Evolutionary conservation across 2,329 filamentous ascomycete species (phyloP).

Genomic region (Fusarium heterosporum): DNA sequence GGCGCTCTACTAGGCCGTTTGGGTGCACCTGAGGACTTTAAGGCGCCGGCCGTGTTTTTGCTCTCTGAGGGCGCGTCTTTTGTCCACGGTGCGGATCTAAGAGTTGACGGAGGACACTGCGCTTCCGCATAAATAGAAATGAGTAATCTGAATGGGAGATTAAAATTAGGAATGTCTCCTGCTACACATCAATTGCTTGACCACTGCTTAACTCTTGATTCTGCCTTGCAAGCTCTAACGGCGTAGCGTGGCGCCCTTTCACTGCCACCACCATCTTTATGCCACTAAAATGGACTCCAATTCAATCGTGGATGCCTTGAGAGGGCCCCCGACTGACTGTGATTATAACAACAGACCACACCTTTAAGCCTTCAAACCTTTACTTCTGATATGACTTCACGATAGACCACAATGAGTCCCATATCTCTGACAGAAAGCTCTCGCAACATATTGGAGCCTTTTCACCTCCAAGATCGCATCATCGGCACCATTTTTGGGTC

Average conservation of each 20-base stretch:
- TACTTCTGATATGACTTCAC: background rate
- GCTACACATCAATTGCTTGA: background rate
- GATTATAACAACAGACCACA: background rate
- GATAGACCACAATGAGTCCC: slow-evolving; percentile 13
- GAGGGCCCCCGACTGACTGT: slow-evolving; percentile 26
- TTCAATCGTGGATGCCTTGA: slow-evolving; percentile 13
- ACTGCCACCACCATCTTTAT: slow-evolving; percentile 39
- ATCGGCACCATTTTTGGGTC: slow-evolving; percentile 62
- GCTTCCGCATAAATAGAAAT: slow-evolving; percentile 48
- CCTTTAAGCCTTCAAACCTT: background rate
- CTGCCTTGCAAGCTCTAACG: background rate
- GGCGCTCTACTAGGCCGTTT: slow-evolving; percentile 65
- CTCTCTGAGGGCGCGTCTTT: slow-evolving; percentile 67
- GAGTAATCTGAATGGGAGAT: background rate
- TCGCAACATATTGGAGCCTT: slow-evolving; percentile 26
- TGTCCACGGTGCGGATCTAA: slow-evolving; percentile 68
- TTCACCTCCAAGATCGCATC: slow-evolving; percentile 53
- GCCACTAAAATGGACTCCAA: slow-evolving; percentile 25
- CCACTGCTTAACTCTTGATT: background rate
- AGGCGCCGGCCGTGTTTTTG: slow-evolving; percentile 67
- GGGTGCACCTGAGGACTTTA: slow-evolving; percentile 67
- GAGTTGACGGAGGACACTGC: slow-evolving; percentile 69
- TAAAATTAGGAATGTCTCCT: background rate
- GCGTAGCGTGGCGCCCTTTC: slow-evolving; percentile 3
- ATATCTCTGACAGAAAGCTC: slow-evolving; percentile 35